Percentiles rank a stretch among this genome's conserved stretches.
phyloP scores from a whole-genome alignment of 768 basidiomycete species.

The Gautieria morchelliformis region DNA sequence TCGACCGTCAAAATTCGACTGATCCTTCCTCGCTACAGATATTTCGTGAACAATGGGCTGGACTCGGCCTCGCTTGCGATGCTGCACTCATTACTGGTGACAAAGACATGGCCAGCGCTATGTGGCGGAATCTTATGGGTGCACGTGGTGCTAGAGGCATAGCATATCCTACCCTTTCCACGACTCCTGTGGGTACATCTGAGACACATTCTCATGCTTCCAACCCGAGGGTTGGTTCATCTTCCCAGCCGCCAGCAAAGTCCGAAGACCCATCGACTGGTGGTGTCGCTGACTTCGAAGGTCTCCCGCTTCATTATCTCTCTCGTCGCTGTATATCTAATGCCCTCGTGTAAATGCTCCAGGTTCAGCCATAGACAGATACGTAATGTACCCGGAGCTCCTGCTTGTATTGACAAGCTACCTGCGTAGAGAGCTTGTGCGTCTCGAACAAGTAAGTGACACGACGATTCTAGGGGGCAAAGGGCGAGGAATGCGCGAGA shows the following conservation, averaged over 20 bases:
- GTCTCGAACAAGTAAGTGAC: conserved; percentile 52
- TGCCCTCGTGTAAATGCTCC: conserved; percentile 41
- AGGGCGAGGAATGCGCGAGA: conserved; percentile 3
- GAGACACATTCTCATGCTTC: conserved; percentile 16
- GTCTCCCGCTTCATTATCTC: conserved; percentile 8
- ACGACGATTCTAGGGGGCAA: conserved; percentile 21
- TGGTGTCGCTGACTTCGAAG: conserved; percentile 15
- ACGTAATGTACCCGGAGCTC: conserved; percentile 63
- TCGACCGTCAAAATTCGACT: too few species aligned
- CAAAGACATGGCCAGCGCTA: conserved; percentile 71
- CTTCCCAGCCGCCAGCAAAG: conserved; percentile 31
- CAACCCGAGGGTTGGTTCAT: conserved; percentile 29
- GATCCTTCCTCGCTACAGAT: conserved; percentile 24
- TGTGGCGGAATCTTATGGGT: conserved; percentile 90
- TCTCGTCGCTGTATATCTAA: not conserved
- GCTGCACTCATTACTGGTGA: conserved; percentile 57
- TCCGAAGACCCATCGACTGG: conserved; percentile 27
- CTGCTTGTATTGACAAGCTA: conserved; percentile 66
- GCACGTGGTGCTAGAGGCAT: conserved; percentile 74
- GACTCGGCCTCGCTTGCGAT: conserved; percentile 71
- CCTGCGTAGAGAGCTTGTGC: conserved; percentile 57
- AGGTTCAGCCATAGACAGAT: conserved; percentile 34
- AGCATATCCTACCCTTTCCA: conserved; percentile 27
- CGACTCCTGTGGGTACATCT: conserved; percentile 12
- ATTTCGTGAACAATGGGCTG: conserved; percentile 86